Base-by-base conservation (phyloP, 352 stramenopile species). In the Phytophthora vignae region DNA sequence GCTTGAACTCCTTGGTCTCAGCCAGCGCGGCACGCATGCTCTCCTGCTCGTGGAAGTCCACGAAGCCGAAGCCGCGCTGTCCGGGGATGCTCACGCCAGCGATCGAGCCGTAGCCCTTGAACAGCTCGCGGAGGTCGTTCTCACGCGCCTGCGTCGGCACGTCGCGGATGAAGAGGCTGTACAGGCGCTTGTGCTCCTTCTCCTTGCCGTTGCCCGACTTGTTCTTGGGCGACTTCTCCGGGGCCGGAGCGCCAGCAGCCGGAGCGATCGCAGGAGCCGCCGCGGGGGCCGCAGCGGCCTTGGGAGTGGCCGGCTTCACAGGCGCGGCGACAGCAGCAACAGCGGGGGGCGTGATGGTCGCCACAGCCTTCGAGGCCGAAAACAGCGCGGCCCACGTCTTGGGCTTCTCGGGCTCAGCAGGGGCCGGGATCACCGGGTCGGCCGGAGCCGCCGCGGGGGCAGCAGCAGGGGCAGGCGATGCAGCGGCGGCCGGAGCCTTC, bases 131-230 rank as follows among this genome's bases (percentile, higher is more conserved):
- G 55, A 96, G 42, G 40, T 96, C 90, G 38, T 59, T 77, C 6
- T 95, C 87, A 72, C 90, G 91, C 40, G 87, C 84, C 73, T 93
- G 77, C 38, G 81, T 22, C 27, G 90, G 90, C 59, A 96, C 74
- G 36, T 96, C 85, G 25, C 83, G 82, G 64, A 96, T 92, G 70
- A 90, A 95, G 31, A 96, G 55, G 63, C 90, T 96, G 67, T 75
- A 77, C 27, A 81, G 66, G 31, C 78, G 77, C 71, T 78, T 78
- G 61, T 77, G 56, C 27, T 78, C 75, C 50, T 78, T 78, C 21
- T 77, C 71, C 64, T 82, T 78, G 31, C 57, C 65, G 22, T 68
- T 77, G 60, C 78, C 69, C 21, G 77, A 31, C 68, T 82, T 84
- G 69, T 87, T 87, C 81, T 92, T 93, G 1, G 77, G 69, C 36